Percentiles rank a stretch among this genome's conserved stretches.
These are phyloP conservation scores for Cystofilobasidium bisporidii DNA, from an alignment of 768 basidiomycete species.

Conservation along the genomic window DNA sequence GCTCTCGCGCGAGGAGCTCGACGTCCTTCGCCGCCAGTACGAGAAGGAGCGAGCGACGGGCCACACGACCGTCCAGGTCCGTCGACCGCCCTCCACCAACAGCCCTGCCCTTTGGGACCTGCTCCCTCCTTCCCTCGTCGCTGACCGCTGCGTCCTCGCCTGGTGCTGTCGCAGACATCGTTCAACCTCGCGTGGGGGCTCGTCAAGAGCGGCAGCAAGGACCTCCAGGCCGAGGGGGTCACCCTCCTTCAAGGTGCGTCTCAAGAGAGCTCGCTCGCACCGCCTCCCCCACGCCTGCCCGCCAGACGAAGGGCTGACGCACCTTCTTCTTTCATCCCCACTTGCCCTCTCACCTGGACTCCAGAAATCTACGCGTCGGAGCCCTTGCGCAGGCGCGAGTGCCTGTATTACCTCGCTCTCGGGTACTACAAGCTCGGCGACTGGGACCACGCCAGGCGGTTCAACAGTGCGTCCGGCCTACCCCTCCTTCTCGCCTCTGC, in stretches of 20 bases:
- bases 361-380: constrained; percentile 86
- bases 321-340: no score
- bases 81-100: no score
- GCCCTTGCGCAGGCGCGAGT: constrained; percentile 78
- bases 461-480: constrained; percentile 62
- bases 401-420: constrained; percentile 88
- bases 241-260: constrained; percentile 71
- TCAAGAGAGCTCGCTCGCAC: no score
- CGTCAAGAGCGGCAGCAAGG: constrained; percentile 75
- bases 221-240: constrained; percentile 87
- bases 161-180: constrained; percentile 58
- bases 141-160: no score
- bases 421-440: constrained; percentile 96
- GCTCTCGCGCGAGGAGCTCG: constrained; percentile 40
- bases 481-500: background rate
- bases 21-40: constrained; percentile 71
- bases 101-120: no score
- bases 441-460: constrained; percentile 80
- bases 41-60: constrained; percentile 72
- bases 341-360: background rate
- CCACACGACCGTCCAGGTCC: constrained; percentile 62
- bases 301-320: no score
- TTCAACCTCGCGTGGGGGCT: constrained; percentile 91
- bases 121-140: no score
- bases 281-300: no score